Conservation (phyloP, 257 asterid species). For the Agastache rugosa region DNA sequence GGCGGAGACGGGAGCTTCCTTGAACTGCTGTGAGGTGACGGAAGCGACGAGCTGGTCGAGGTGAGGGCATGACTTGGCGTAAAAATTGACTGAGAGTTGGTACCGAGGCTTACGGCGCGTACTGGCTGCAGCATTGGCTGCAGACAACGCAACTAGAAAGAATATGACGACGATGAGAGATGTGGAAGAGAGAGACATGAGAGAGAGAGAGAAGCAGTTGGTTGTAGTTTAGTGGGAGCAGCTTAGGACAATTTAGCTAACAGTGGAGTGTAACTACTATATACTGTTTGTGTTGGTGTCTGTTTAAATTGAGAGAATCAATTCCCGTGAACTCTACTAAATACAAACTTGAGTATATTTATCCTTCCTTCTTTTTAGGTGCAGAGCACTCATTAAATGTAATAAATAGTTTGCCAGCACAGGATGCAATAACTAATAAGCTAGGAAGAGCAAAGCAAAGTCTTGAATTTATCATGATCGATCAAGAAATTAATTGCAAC, state of each 20-base stretch:
- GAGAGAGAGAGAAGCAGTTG: neutral
- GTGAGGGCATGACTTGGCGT: conserved; percentile 82
- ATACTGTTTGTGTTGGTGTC: neutral
- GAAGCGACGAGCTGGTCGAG: conserved; percentile 74
- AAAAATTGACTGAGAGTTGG: conserved; percentile 62
- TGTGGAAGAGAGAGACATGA: conserved; percentile 46
- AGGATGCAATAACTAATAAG: neutral
- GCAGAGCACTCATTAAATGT: neutral
- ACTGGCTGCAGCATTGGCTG: conserved; percentile 22
- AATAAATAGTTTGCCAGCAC: neutral
- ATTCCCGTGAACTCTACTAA: conserved; percentile 58
- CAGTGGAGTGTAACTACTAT: conserved; percentile 12
- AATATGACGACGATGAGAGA: conserved; percentile 34
- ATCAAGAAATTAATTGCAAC: neutral
- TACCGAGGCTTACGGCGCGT: conserved; percentile 37
- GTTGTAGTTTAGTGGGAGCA: neutral
- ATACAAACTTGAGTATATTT: neutral
- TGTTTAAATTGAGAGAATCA: conserved; percentile 57
- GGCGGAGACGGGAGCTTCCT: conserved; percentile 71
- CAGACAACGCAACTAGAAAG: conserved; percentile 35
- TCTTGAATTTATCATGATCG: neutral
- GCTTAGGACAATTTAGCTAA: conserved; percentile 50
- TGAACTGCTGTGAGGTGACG: conserved; percentile 73
- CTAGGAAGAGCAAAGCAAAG: neutral
- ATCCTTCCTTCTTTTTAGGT: neutral